Conservation (phyloP, 2,329 filamentous ascomycete species). For the Ceratocystis variospora region DNA sequence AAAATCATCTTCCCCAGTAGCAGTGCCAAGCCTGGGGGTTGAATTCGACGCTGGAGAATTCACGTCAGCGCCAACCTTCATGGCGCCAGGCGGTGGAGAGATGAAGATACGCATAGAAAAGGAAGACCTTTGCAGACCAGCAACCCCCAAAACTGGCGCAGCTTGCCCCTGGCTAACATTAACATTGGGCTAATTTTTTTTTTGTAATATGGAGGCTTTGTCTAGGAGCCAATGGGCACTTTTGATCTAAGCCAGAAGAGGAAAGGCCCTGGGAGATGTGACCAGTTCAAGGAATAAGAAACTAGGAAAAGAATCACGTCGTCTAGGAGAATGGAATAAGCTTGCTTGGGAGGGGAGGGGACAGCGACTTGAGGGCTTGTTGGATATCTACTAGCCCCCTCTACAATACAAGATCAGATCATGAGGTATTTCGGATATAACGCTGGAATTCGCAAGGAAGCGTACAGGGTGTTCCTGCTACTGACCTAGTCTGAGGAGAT, state of each 20-base stretch:
- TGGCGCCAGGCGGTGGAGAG: background rate
- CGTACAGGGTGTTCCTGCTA: no score
- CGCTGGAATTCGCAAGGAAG: no score
- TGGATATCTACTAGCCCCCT: no score
- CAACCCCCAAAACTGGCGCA: background rate
- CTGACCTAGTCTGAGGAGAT: no score
- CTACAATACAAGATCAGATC: no score
- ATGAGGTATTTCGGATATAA: no score
- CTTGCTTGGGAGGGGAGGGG: no score
- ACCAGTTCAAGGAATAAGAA: background rate
- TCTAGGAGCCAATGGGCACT: background rate
- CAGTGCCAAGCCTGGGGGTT: background rate
- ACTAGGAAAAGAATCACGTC: background rate
- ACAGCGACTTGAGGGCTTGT: no score
- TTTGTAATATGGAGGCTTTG: background rate
- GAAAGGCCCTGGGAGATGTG: background rate
- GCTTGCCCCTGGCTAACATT: slow-evolving; percentile 2
- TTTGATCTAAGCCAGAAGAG: background rate
- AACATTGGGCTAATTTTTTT: background rate
- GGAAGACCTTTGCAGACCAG: background rate
- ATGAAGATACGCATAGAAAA: background rate
- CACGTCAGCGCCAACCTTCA: background rate
- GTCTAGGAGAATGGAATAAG: background rate
- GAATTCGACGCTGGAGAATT: background rate
- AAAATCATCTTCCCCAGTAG: background rate